Evolutionary conservation across 2,329 filamentous ascomycete genomes (phyloP).

Genomic region (Aspergillus ochraceoroseus): DNA sequence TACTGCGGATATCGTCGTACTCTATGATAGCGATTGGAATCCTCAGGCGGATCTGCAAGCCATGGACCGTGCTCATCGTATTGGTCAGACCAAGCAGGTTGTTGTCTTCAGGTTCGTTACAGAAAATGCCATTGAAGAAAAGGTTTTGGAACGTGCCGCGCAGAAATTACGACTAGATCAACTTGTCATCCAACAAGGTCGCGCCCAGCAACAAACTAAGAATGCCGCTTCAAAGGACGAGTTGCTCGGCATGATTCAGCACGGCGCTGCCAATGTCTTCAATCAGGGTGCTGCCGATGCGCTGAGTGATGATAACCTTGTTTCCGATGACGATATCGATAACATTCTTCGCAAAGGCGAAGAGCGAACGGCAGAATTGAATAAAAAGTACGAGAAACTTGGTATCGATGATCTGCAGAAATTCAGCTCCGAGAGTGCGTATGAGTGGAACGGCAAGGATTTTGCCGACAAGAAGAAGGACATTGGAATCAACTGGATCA

Average conservation of each 20-base stretch:
- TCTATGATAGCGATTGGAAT: constrained; percentile 99
- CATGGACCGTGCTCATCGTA: constrained; percentile 98
- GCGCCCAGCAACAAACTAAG: constrained; percentile 84
- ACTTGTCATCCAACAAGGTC: constrained; percentile 94
- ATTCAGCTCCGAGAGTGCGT: constrained; percentile 93
- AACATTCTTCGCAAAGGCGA: constrained; percentile 80
- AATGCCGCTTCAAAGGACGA: constrained; percentile 94
- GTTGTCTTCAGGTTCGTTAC: constrained; percentile 95
- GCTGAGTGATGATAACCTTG: constrained; percentile 56
- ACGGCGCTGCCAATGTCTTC: constrained; percentile 94
- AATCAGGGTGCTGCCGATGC: constrained; percentile 62
- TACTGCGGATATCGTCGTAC: constrained; percentile 86
- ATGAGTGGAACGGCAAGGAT: constrained; percentile 98
- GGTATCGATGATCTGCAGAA: constrained; percentile 96
- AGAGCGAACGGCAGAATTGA: constrained; percentile 80
- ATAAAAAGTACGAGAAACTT: constrained; percentile 91
- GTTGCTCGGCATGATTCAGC: constrained; percentile 95
- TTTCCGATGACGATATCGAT: constrained; percentile 89
- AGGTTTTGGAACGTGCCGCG: constrained; percentile 91
- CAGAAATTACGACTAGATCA: constrained; percentile 96
- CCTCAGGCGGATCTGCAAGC: constrained; percentile 96
- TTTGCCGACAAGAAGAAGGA: constrained; percentile 91
- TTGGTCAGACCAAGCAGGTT: constrained; percentile 97
- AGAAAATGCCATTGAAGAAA: constrained; percentile 97
- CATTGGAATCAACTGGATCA: constrained; percentile 93